Evolutionary conservation across 768 basidiomycete species (phyloP).

Genomic region (Tephrocybe rancida): DNA sequence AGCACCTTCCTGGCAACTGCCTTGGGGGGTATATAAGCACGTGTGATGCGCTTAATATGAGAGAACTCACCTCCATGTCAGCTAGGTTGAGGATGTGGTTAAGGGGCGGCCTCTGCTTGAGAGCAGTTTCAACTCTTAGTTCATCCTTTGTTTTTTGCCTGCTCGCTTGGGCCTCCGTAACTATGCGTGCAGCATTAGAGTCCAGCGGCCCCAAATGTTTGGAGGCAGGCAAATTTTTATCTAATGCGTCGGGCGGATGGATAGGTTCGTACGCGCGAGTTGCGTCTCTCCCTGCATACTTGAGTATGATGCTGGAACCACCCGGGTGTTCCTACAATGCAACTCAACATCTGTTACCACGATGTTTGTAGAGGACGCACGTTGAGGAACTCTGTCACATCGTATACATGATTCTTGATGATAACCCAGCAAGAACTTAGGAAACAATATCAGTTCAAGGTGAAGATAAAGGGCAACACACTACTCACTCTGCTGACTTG

Average conservation of each 20-base stretch:
- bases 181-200: constrained; percentile 37
- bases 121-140: constrained; percentile 63
- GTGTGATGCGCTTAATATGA: neutral
- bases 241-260: constrained; percentile 82
- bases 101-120: constrained; percentile 63
- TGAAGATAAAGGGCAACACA: constrained; percentile 6
- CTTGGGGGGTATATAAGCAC: constrained; percentile 33
- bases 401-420: constrained; percentile 79
- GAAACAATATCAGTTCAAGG: constrained; percentile 8
- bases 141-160: constrained; percentile 69
- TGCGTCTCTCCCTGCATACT: constrained; percentile 87
- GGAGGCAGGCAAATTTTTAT: constrained; percentile 66
- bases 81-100: constrained; percentile 70
- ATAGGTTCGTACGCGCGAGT: constrained; percentile 77
- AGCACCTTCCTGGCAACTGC: constrained; percentile 72
- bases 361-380: constrained; percentile 34
- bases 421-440: constrained; percentile 83
- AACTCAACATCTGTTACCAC: neutral
- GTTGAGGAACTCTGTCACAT: constrained; percentile 78
- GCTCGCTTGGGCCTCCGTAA: constrained; percentile 39
- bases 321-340: constrained; percentile 71
- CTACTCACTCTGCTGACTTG: constrained; percentile 48
- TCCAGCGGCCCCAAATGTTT: constrained; percentile 76
- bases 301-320: constrained; percentile 79
- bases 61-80: constrained; percentile 74